These are phyloP conservation scores for Hygrophoropsis aurantiaca DNA, from an alignment of 768 basidiomycete genomes.

Conservation along the genomic window DNA sequence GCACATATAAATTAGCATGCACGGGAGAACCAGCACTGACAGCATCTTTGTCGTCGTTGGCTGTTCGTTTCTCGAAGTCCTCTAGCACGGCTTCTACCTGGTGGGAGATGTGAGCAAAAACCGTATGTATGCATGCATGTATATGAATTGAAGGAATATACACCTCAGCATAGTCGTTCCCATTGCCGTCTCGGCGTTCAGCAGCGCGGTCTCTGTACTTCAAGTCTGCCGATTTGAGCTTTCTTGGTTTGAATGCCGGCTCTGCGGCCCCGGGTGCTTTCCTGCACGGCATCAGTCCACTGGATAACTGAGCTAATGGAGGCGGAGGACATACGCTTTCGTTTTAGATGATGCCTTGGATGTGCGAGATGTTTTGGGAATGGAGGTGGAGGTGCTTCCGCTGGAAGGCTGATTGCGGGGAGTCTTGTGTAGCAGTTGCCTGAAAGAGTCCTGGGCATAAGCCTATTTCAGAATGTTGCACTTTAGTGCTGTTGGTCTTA, in stretches of 20 bases:
- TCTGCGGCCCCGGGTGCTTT: conserved; percentile 51
- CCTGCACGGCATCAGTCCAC: conserved; percentile 22
- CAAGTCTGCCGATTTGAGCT: conserved; percentile 60
- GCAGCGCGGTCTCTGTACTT: conserved; percentile 76
- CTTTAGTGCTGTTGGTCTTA: neutral
- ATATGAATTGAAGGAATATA: conserved; percentile 9
- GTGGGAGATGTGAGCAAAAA: neutral
- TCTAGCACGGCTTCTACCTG: conserved; percentile 81
- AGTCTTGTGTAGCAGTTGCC: conserved; percentile 42
- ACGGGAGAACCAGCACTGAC: conserved; percentile 39
- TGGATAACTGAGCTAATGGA: neutral
- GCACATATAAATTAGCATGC: neutral
- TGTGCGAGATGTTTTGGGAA: neutral
- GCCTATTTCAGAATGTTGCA: conserved; percentile 1
- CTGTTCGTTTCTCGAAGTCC: conserved; percentile 71
- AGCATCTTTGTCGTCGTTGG: conserved; percentile 55
- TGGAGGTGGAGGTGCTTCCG: conserved; percentile 1
- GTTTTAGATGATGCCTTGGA: conserved; percentile 8
- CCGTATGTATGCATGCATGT: neutral
- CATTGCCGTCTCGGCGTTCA: conserved; percentile 65
- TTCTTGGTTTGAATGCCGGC: conserved; percentile 80
- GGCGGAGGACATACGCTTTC: conserved; percentile 15
- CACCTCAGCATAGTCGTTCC: conserved; percentile 75
- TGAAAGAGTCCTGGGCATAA: conserved; percentile 54
- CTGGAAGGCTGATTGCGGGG: conserved; percentile 24